These are phyloP conservation scores for Volvox carteri DNA, from an alignment of 163 green algal genomes.

Conservation along the genomic window DNA sequence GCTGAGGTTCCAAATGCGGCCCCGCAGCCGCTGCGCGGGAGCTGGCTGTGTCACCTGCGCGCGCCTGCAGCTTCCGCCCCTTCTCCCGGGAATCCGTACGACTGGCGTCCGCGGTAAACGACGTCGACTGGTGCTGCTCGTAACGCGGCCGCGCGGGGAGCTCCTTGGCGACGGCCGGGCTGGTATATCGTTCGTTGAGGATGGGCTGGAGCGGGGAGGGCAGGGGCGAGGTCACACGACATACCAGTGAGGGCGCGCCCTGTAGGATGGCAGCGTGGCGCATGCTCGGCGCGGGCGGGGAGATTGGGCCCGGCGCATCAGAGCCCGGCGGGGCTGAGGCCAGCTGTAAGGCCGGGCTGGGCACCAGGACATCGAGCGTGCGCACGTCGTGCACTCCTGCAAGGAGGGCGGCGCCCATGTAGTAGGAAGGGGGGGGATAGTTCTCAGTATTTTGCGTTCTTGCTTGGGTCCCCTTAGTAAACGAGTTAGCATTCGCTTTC, in stretches of 20 bases:
- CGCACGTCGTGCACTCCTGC: conserved; percentile 38
- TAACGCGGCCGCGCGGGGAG: conserved; percentile 13
- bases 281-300: conserved; percentile 6
- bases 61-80: neutral
- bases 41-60: conserved; percentile 30
- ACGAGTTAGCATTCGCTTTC: too few species aligned
- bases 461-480: too few species aligned
- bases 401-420: neutral
- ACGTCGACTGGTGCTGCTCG: neutral
- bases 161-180: neutral
- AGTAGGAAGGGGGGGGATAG: too few species aligned
- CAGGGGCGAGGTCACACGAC: conserved; percentile 13
- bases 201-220: conserved; percentile 26
- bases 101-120: neutral
- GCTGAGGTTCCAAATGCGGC: conserved; percentile 1
- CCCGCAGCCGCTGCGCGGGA: neutral
- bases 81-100: conserved; percentile 7
- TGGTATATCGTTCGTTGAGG: conserved; percentile 31
- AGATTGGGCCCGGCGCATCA: neutral
- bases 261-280: neutral
- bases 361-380: neutral
- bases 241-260: neutral
- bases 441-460: too few species aligned
- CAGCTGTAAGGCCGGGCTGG: neutral
- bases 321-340: neutral